phyloP scores from a whole-genome alignment of 2,329 filamentous ascomycete genomes.

The Aureobasidium zeae region DNA sequence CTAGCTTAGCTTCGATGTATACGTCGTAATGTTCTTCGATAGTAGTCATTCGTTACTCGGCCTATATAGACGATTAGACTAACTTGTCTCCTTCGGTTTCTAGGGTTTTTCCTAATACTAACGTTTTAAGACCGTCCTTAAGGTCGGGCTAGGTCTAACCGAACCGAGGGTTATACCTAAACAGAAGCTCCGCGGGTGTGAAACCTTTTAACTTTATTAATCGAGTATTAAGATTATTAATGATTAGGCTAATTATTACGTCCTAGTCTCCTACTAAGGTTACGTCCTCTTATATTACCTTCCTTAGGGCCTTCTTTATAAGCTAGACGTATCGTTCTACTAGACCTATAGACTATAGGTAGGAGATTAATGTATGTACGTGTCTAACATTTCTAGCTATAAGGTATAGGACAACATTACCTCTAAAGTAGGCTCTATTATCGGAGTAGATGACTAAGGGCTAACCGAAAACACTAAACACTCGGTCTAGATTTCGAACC shows the following conservation, averaged over 20 bases:
- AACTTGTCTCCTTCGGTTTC: background rate
- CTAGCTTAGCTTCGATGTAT: background rate
- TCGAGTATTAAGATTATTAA: background rate
- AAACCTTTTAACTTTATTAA: background rate
- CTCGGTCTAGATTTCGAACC: background rate
- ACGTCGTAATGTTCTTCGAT: background rate
- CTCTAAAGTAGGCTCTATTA: background rate
- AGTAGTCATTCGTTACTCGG: background rate
- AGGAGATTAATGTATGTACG: background rate
- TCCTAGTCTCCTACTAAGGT: background rate
- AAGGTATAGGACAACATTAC: background rate
- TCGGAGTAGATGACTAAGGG: background rate
- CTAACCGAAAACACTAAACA: background rate
- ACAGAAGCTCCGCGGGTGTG: background rate
- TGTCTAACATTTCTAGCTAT: background rate
- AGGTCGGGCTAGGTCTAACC: background rate
- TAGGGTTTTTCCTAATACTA: background rate
- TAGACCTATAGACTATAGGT: background rate
- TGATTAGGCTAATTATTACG: background rate
- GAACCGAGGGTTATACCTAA: background rate
- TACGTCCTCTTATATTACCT: background rate
- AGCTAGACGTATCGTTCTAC: background rate
- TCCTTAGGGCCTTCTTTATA: background rate
- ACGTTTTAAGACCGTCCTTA: background rate
- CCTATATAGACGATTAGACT: background rate